phyloP scores from a whole-genome alignment of 2,329 filamentous ascomycete genomes.

The Fusarium agapanthi region DNA sequence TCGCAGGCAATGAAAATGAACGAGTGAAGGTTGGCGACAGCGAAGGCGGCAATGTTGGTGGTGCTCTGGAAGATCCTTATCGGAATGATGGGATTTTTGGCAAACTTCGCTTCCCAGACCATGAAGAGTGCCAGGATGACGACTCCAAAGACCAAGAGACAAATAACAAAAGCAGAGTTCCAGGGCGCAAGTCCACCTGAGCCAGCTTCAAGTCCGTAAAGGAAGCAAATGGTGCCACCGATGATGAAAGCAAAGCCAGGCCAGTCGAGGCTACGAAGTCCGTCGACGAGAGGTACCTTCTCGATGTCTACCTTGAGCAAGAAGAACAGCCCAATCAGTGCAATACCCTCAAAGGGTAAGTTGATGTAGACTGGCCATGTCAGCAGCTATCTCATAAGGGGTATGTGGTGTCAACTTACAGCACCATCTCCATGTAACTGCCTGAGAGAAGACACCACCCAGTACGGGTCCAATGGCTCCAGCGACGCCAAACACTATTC shows the following conservation, averaged over 20 bases:
- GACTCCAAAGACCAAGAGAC: constrained; percentile 77
- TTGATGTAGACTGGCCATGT: constrained; percentile 64
- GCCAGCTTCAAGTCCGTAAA: constrained; percentile 86
- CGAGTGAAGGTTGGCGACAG: constrained; percentile 75
- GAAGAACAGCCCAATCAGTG: constrained; percentile 61
- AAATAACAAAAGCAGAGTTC: constrained; percentile 77
- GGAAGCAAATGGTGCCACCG: constrained; percentile 84
- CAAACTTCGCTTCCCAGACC: constrained; percentile 75
- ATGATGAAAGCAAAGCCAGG: constrained; percentile 66
- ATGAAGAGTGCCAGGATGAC: constrained; percentile 72
- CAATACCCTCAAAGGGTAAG: constrained; percentile 55
- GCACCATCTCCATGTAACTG: constrained; percentile 73
- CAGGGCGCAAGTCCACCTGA: constrained; percentile 75
- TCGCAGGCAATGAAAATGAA: constrained; percentile 78
- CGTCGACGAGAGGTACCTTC: constrained; percentile 66
- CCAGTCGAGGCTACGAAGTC: constrained; percentile 71
- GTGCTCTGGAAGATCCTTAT: constrained; percentile 71
- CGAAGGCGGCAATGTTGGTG: constrained; percentile 72
- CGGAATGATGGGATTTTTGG: constrained; percentile 81
- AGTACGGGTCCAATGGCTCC: constrained; percentile 71
- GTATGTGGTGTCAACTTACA: constrained; percentile 39
- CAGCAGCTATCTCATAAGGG: neutral
- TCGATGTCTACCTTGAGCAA: constrained; percentile 75
- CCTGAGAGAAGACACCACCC: constrained; percentile 71
- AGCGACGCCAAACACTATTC: constrained; percentile 69